Evolutionary conservation across 495 filamentous ascomycete species (phyloP).

Genomic region (Xylaria castorea): DNA sequence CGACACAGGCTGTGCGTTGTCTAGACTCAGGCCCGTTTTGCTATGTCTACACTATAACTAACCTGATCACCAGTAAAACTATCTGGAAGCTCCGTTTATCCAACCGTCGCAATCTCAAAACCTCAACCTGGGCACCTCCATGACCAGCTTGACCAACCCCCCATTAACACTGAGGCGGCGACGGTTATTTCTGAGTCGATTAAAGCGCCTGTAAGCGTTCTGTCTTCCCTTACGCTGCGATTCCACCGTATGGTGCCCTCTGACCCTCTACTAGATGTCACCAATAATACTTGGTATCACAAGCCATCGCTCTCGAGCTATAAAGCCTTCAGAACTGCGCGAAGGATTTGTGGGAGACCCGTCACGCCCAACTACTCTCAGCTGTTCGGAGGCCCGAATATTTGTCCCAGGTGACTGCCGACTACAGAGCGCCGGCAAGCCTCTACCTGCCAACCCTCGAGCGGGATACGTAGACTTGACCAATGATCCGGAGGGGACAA

Average conservation of each 20-base stretch:
- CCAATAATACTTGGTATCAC: neutral
- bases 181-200: neutral
- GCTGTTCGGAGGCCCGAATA: constrained; percentile 12
- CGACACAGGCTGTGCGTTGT: neutral
- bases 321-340: neutral
- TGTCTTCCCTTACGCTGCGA: neutral
- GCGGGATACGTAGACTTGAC: constrained; percentile 10
- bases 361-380: neutral
- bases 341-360: neutral
- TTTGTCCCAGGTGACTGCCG: constrained; percentile 2
- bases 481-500: neutral
- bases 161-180: neutral
- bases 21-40: neutral
- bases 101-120: neutral
- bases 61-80: neutral
- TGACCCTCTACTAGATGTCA: neutral
- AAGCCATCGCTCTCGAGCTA: neutral
- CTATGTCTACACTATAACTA: neutral
- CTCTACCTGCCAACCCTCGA: neutral
- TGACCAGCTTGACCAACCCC: neutral
- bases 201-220: neutral
- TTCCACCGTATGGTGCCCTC: neutral
- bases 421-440: neutral
- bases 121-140: neutral
- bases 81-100: neutral